Percentiles rank a stretch among this genome's conserved stretches.
Conservation (phyloP, 2,329 filamentous ascomycete species). For the Hypoxylon sp. region DNA sequence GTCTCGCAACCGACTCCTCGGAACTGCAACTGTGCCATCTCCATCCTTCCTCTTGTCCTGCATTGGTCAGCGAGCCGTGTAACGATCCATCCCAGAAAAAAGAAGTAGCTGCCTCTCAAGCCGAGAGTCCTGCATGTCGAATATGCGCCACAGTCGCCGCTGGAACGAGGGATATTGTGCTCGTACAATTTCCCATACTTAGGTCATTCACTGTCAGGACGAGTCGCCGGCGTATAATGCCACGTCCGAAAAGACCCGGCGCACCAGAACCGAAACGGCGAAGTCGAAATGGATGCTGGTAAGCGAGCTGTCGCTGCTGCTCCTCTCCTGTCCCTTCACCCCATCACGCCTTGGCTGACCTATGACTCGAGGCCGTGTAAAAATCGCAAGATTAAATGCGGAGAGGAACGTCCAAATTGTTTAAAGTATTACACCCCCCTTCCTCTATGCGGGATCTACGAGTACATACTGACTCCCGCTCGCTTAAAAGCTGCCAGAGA, state of each 20-base stretch:
- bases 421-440: constrained; percentile 58
- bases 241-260: constrained; percentile 53
- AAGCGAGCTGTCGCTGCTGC: constrained; percentile 32
- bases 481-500: constrained; percentile 64
- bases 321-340: constrained; percentile 1
- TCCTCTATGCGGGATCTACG: constrained; percentile 5
- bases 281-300: constrained; percentile 58
- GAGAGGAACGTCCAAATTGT: constrained; percentile 78
- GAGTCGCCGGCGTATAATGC: constrained; percentile 47
- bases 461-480: constrained; percentile 29
- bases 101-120: constrained; percentile 29
- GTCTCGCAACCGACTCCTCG: constrained; percentile 29
- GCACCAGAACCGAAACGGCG: constrained; percentile 54
- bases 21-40: constrained; percentile 32
- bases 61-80: constrained; percentile 32
- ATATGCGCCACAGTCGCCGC: constrained; percentile 42
- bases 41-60: constrained; percentile 22
- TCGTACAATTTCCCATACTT: constrained; percentile 43
- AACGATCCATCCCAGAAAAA: constrained; percentile 30
- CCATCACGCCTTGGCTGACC: constrained; percentile 29
- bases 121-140: constrained; percentile 39
- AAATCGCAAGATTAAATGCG: constrained; percentile 80
- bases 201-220: constrained; percentile 30
- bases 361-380: constrained; percentile 73
- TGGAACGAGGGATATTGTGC: constrained; percentile 43